These are phyloP conservation scores for Candida suzukii DNA, from an alignment of 805 yeast species.

Conservation along the genomic window DNA sequence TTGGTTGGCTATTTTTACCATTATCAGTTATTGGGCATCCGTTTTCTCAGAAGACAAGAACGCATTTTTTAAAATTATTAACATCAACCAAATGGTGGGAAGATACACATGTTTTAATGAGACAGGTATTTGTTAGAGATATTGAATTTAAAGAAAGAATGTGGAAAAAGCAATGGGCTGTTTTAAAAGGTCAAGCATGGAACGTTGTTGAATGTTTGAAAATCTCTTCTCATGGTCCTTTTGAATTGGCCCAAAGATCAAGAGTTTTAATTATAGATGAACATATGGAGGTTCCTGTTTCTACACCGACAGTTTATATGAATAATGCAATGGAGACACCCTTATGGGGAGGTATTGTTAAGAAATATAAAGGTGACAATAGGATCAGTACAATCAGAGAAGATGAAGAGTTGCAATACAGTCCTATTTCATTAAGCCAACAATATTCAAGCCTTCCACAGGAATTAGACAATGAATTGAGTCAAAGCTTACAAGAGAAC, in stretches of 20 bases:
- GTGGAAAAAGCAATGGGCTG: constrained; percentile 65
- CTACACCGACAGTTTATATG: constrained; percentile 30
- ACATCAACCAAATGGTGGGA: constrained; percentile 71
- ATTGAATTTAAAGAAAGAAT: constrained; percentile 55
- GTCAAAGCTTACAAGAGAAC: constrained; percentile 17
- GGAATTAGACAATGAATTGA: neutral
- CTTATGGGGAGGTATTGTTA: no score
- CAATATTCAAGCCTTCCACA: neutral
- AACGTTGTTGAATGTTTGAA: constrained; percentile 64
- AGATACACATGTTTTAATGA: constrained; percentile 39
- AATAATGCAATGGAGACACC: constrained; percentile 39
- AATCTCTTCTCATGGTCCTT: constrained; percentile 52
- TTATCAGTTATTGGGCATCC: constrained; percentile 59
- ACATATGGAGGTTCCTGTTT: constrained; percentile 49
- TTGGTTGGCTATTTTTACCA: constrained; percentile 72
- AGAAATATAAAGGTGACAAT: neutral
- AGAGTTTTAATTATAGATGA: constrained; percentile 56
- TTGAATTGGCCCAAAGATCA: constrained; percentile 56
- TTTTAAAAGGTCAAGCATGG: constrained; percentile 72
- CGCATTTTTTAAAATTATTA: constrained; percentile 49
- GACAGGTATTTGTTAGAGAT: constrained; percentile 46
- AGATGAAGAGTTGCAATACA: neutral
- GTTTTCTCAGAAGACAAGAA: constrained; percentile 47
- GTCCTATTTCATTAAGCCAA: neutral
- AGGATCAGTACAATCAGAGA: neutral